A percentile compares a stretch with the other conserved stretches of the same genome.
Evolutionary conservation across 2,329 filamentous ascomycete genomes (phyloP).

Genomic region (Metarhizium humberi): DNA sequence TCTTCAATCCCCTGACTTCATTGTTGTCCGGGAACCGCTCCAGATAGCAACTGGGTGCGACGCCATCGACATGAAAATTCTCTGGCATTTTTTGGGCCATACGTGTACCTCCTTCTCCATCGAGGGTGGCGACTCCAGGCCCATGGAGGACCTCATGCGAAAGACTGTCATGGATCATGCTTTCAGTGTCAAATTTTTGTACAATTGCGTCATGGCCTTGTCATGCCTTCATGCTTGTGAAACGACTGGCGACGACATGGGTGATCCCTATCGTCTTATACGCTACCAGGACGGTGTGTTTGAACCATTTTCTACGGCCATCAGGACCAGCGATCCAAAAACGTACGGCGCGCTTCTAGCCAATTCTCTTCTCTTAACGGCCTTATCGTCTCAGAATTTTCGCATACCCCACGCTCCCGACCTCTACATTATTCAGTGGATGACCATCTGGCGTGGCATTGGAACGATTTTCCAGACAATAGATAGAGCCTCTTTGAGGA

Average conservation of each 20-base stretch:
- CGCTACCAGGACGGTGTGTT: slow-evolving; percentile 40
- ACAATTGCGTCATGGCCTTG: slow-evolving; percentile 44
- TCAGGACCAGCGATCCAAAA: slow-evolving; percentile 34
- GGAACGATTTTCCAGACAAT: slow-evolving; percentile 34
- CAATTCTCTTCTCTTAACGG: slow-evolving; percentile 41
- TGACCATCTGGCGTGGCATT: slow-evolving; percentile 44
- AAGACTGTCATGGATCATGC: slow-evolving; percentile 39
- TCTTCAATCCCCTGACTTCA: not conserved
- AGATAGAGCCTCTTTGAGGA: slow-evolving; percentile 16
- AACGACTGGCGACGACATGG: slow-evolving; percentile 4
- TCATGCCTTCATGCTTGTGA: slow-evolving; percentile 32
- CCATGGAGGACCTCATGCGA: slow-evolving; percentile 34
- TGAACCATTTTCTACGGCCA: slow-evolving; percentile 40
- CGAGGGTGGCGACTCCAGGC: slow-evolving; percentile 21
- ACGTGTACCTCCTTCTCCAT: slow-evolving; percentile 38
- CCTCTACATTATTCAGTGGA: slow-evolving; percentile 47
- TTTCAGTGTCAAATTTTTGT: slow-evolving; percentile 43
- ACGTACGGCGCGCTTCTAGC: slow-evolving; percentile 41
- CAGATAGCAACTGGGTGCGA: slow-evolving; percentile 10
- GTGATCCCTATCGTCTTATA: slow-evolving; percentile 27
- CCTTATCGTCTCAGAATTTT: slow-evolving; percentile 40
- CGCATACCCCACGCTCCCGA: slow-evolving; percentile 33
- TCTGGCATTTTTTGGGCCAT: slow-evolving; percentile 44
- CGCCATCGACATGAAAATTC: slow-evolving; percentile 39
- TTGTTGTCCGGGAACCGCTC: slow-evolving; percentile 12